phyloP scores from a whole-genome alignment of 306 rosid species.

The Cucurbita maxima region DNA sequence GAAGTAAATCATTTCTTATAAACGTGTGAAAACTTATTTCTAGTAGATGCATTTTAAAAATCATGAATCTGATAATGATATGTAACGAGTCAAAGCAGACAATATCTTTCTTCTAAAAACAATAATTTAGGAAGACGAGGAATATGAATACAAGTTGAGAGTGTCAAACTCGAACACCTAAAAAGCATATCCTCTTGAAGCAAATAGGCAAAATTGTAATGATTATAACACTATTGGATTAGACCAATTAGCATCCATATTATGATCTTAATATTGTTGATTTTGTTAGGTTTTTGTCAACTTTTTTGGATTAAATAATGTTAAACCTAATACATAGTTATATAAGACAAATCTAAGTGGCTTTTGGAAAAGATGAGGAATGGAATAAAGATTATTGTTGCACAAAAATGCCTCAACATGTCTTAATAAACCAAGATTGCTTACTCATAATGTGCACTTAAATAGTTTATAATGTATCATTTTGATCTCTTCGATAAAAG shows the following conservation, averaged over 20 bases:
- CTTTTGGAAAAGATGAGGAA: not conserved
- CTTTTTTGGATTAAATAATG: not conserved
- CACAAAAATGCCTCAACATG: not conserved
- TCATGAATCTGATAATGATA: too few species aligned
- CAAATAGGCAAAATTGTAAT: not conserved
- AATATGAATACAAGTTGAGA: not conserved
- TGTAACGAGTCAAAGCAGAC: too few species aligned
- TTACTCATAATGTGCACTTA: not conserved
- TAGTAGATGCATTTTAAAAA: too few species aligned
- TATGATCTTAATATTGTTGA: not conserved
- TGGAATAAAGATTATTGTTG: not conserved
- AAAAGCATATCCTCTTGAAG: not conserved
- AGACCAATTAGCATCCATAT: not conserved
- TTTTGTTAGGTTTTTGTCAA: slow-evolving; percentile 5
- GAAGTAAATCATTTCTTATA: too few species aligned
- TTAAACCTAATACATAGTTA: not conserved
- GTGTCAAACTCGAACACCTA: not conserved
- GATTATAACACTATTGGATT: not conserved
- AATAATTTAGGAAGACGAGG: not conserved
- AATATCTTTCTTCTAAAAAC: too few species aligned
- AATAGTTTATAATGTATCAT: not conserved
- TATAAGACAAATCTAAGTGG: not conserved
- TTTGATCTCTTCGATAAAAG: too few species aligned
- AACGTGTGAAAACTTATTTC: too few species aligned
- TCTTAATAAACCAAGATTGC: not conserved